phyloP scores from a whole-genome alignment of 2,329 filamentous ascomycete genomes.

The Alternaria infectoria region DNA sequence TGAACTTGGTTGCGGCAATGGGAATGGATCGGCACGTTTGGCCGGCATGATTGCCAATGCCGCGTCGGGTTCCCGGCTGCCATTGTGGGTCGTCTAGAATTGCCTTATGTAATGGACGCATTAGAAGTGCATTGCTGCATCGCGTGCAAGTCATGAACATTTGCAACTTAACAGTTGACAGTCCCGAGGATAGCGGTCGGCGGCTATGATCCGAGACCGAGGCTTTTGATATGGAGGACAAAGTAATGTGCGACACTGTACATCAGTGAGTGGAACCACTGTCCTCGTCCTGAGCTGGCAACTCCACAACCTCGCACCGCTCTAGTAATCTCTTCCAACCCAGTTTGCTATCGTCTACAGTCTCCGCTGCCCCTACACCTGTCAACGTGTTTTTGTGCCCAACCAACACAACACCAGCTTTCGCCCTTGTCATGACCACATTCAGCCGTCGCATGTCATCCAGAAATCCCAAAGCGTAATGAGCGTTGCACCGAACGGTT shows the following conservation, averaged over 20 bases:
- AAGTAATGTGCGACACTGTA: background rate
- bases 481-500: constrained; percentile 52
- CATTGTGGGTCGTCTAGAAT: background rate
- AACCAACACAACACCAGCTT: constrained; percentile 41
- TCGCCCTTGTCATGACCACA: constrained; percentile 51
- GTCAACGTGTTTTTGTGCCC: constrained; percentile 25
- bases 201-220: background rate
- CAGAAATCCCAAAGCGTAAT: constrained; percentile 50
- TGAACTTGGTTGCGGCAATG: background rate
- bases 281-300: background rate
- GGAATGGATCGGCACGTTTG: background rate
- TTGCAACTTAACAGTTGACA: background rate
- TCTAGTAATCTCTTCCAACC: constrained; percentile 26
- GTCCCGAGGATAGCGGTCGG: background rate
- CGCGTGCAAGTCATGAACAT: background rate
- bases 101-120: background rate
- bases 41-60: background rate
- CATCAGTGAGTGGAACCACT: background rate
- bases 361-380: constrained; percentile 36
- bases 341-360: constrained; percentile 16
- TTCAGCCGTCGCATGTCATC: constrained; percentile 52
- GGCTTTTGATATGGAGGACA: background rate
- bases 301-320: constrained; percentile 7
- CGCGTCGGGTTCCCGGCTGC: background rate
- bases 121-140: background rate